Evolutionary conservation across 2,329 filamentous ascomycete genomes (phyloP).

Genomic region (Cordyceps cateniannulata): DNA sequence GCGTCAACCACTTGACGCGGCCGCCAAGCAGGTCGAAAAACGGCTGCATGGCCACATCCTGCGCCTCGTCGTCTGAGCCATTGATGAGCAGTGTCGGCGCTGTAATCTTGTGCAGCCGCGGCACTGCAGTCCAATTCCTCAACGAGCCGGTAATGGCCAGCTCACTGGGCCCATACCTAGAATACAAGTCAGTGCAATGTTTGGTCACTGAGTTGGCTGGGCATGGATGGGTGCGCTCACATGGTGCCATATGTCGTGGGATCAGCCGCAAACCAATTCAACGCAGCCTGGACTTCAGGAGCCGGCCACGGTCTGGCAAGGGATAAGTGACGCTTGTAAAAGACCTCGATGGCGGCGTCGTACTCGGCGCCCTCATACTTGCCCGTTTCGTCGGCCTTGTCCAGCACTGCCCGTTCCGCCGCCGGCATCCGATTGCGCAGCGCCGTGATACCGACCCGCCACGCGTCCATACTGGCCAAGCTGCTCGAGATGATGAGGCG

Average conservation of each 20-base stretch:
- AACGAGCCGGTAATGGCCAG: conserved; percentile 20
- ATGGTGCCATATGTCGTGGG: conserved; percentile 19
- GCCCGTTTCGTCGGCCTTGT: conserved; percentile 19
- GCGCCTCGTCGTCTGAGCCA: conserved; percentile 27
- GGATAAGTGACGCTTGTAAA: conserved; percentile 25
- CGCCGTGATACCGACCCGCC: conserved; percentile 15
- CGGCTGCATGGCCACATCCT: conserved; percentile 27
- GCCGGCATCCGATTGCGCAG: conserved; percentile 14
- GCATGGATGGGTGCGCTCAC: conserved; percentile 14
- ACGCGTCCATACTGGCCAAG: conserved; percentile 18
- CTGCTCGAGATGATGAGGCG: conserved; percentile 24
- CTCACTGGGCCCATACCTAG: conserved; percentile 25
- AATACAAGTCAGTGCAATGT: conserved; percentile 2
- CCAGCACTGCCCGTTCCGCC: conserved; percentile 10
- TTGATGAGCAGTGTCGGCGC: conserved; percentile 28
- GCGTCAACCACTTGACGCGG: conserved; percentile 30
- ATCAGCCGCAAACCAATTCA: conserved; percentile 26
- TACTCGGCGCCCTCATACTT: conserved; percentile 25
- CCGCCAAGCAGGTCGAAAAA: conserved; percentile 27
- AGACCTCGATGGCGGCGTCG: conserved; percentile 24
- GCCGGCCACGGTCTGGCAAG: conserved; percentile 23
- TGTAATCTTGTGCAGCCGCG: conserved; percentile 22
- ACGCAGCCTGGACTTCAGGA: conserved; percentile 24
- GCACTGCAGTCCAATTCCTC: conserved; percentile 22
- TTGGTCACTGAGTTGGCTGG: background rate